phyloP scores from a whole-genome alignment of 106 monocot species.

The Gastrodia elata region DNA sequence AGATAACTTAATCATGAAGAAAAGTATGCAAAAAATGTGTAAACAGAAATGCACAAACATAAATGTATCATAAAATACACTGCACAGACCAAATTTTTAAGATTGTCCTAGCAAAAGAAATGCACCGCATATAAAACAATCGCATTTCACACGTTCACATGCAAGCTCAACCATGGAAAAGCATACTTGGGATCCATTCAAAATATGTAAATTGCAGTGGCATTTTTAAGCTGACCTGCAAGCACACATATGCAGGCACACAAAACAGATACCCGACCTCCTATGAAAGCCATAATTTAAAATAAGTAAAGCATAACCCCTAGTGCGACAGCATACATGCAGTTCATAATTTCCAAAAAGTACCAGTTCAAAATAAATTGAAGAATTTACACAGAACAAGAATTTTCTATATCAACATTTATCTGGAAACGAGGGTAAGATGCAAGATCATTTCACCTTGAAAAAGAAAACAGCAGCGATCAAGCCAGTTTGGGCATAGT shows the following conservation, averaged over 20 bases:
- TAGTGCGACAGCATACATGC: background rate
- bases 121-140: background rate
- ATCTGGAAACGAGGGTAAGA: constrained; percentile 1
- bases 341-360: background rate
- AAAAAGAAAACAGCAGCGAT: constrained; percentile 99
- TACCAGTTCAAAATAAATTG: background rate
- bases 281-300: background rate
- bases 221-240: background rate
- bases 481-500: constrained; percentile 95
- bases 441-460: constrained; percentile 42
- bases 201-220: background rate
- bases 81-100: background rate
- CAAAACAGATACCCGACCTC: background rate
- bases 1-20: background rate
- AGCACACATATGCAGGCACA: background rate
- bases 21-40: background rate
- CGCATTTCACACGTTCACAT: background rate
- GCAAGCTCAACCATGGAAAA: background rate
- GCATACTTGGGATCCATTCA: background rate
- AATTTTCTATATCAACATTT: background rate
- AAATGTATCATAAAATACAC: background rate
- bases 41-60: background rate
- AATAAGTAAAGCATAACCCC: background rate
- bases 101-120: background rate
- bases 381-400: background rate